phyloP scores from a whole-genome alignment of 2,329 filamentous ascomycete species.

The Apiospora malaysiana region DNA sequence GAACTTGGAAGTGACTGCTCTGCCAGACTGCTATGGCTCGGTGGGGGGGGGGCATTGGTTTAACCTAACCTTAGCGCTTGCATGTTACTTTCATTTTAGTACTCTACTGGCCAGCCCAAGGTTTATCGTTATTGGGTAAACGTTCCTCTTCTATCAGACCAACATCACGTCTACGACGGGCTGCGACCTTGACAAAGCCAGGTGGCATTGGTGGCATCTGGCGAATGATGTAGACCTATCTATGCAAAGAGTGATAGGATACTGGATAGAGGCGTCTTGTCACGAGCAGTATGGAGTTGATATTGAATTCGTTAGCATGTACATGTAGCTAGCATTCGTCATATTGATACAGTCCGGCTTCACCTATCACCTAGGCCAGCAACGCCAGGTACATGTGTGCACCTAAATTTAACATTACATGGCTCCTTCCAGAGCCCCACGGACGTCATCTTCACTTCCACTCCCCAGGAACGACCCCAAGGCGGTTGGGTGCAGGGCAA shows the following conservation, averaged over 20 bases:
- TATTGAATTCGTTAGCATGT: too few species aligned
- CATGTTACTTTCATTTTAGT: not conserved
- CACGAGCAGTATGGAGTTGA: too few species aligned
- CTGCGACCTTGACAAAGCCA: too few species aligned
- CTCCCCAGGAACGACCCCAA: not conserved
- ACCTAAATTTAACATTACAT: constrained; percentile 10
- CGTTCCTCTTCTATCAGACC: not conserved
- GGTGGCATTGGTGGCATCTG: too few species aligned
- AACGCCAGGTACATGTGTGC: not conserved
- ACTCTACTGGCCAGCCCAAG: not conserved
- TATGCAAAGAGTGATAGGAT: not conserved
- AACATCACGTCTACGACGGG: not conserved
- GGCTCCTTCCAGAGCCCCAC: constrained; percentile 12
- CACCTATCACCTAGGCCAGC: not conserved
- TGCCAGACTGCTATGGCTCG: too few species aligned
- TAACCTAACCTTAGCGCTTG: too few species aligned
- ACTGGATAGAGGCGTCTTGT: not conserved
- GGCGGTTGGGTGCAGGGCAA: not conserved
- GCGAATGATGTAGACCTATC: not conserved
- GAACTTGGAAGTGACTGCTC: not conserved
- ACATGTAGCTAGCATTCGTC: too few species aligned
- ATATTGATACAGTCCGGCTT: not conserved
- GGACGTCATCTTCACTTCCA: constrained; percentile 18
- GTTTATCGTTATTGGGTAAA: not conserved
- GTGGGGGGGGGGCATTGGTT: not conserved